Conservation (phyloP, 129 eudicot genomes). For the Artemisia argyi region DNA sequence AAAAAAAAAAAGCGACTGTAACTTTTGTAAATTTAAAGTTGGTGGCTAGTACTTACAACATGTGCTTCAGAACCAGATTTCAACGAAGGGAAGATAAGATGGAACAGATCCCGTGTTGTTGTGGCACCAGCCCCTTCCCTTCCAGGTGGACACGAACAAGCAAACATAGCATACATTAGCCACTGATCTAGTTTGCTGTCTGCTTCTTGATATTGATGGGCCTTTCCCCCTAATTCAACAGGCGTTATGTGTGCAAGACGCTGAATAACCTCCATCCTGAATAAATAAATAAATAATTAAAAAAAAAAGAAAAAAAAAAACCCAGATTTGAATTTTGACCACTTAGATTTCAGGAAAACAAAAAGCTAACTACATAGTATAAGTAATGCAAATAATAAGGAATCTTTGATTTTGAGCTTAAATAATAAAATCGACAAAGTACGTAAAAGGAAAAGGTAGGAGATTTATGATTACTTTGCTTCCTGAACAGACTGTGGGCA, state of each 20-base stretch:
- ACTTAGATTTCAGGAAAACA: not conserved
- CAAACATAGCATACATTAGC: conserved; percentile 99
- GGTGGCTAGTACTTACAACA: conserved; percentile 55
- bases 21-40: conserved; percentile 14
- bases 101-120: conserved; percentile 80
- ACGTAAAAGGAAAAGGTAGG: not conserved
- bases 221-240: conserved; percentile 92
- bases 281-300: too few relatives aligned
- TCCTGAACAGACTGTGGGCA: conserved; percentile 98
- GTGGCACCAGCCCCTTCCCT: conserved; percentile 81
- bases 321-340: not conserved
- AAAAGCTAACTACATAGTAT: not conserved
- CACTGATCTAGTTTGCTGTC: conserved; percentile 96
- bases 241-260: conserved; percentile 96
- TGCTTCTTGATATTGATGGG: conserved; percentile 83
- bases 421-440: not conserved
- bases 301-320: conserved; percentile 16
- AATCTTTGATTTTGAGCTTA: not conserved
- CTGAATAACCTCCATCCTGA: conserved; percentile 76
- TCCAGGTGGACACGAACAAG: conserved; percentile 91
- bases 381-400: not conserved
- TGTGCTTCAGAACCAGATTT: conserved; percentile 97
- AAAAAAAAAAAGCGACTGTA: not conserved
- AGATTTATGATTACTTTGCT: conserved; percentile 68
- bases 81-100: conserved; percentile 88